A percentile compares a stretch with the other conserved stretches of the same genome.
Evolutionary conservation across 1,139 yeast species (phyloP).

Genomic region (Saccharomycopsis phalli): DNA sequence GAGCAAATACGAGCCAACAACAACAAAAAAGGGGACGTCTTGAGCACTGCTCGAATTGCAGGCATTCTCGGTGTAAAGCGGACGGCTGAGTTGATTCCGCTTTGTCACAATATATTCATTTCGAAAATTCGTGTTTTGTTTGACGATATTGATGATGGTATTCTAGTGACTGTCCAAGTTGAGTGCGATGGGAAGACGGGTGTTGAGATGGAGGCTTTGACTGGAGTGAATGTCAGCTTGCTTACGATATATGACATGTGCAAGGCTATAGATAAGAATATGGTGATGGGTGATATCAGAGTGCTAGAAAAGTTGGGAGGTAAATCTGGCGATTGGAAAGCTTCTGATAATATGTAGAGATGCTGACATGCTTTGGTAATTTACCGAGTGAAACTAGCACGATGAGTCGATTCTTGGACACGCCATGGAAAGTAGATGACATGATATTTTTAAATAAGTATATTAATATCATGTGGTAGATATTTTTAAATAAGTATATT

Average conservation of each 20-base stretch:
- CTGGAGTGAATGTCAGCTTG: slow-evolving; percentile 35
- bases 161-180: slow-evolving; percentile 30
- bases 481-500: no score
- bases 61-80: slow-evolving; percentile 43
- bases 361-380: no score
- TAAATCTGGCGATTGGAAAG: slow-evolving; percentile 23
- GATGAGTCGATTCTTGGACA: no score
- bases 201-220: slow-evolving; percentile 46
- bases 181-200: slow-evolving; percentile 42
- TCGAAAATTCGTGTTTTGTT: slow-evolving; percentile 32
- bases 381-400: no score
- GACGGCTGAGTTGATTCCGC: slow-evolving; percentile 37
- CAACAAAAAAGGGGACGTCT: slow-evolving; percentile 42
- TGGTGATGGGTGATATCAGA: slow-evolving; percentile 32
- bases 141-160: slow-evolving; percentile 20
- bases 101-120: slow-evolving; percentile 39
- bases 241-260: slow-evolving; percentile 47
- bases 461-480: no score
- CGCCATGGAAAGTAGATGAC: no score
- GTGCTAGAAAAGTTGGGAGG: slow-evolving; percentile 38
- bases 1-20: slow-evolving; percentile 28
- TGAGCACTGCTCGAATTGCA: slow-evolving; percentile 38
- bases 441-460: no score
- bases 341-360: no score
- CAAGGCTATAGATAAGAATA: slow-evolving; percentile 42